phyloP scores from a whole-genome alignment of 1,284 basidiomycete species.

The Xerocomus minutiporus region DNA sequence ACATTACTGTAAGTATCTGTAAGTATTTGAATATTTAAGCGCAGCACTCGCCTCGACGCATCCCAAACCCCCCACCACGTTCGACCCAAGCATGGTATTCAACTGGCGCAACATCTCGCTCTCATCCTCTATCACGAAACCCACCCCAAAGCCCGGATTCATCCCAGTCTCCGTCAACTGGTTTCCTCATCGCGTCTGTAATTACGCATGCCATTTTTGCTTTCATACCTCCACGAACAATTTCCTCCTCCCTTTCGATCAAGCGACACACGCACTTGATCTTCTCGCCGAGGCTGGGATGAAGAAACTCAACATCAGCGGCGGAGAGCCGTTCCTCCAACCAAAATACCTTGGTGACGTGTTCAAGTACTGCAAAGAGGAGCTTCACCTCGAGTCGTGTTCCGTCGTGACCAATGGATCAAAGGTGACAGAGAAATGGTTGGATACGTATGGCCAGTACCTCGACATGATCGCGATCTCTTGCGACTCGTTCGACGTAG shows the following conservation, averaged over 20 bases:
- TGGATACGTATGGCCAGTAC: slow-evolving; percentile 35
- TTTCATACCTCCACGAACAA: slow-evolving; percentile 36
- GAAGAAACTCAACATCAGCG: slow-evolving; percentile 39
- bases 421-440: slow-evolving; percentile 38
- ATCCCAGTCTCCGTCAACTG: slow-evolving; percentile 18
- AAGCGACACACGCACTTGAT: slow-evolving; percentile 34
- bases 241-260: slow-evolving; percentile 31
- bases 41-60: not conserved
- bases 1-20: too few species aligned
- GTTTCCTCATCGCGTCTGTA: slow-evolving; percentile 26
- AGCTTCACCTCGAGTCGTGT: slow-evolving; percentile 34
- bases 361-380: slow-evolving; percentile 39
- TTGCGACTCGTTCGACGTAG: slow-evolving; percentile 37
- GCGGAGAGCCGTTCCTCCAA: slow-evolving; percentile 38
- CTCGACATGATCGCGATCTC: slow-evolving; percentile 39
- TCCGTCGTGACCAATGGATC: slow-evolving; percentile 37
- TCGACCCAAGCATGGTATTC: slow-evolving; percentile 1
- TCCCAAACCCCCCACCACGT: not conserved
- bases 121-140: not conserved
- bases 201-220: slow-evolving; percentile 36
- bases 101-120: slow-evolving; percentile 5
- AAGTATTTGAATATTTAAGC: not conserved
- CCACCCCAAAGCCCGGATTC: slow-evolving; percentile 10
- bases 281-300: slow-evolving; percentile 36
- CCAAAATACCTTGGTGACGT: slow-evolving; percentile 35